Evolutionary conservation across 2,329 filamentous ascomycete genomes (phyloP).

Genomic region (Penicillium italicum): DNA sequence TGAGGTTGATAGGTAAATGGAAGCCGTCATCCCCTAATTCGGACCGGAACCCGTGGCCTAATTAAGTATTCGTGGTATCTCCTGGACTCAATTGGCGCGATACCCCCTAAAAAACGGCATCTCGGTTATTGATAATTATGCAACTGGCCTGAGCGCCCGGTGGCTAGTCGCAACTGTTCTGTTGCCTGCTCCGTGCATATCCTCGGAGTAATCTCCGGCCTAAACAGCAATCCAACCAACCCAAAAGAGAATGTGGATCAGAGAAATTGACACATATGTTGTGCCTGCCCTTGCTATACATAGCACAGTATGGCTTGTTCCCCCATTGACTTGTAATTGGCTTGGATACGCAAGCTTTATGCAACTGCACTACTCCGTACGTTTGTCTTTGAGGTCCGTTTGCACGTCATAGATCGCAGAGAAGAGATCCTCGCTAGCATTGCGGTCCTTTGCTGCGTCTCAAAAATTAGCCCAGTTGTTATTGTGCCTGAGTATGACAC

Average conservation of each 20-base stretch:
- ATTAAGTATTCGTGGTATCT: not conserved
- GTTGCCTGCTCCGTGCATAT: too few species aligned
- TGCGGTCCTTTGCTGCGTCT: not conserved
- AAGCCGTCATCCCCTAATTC: not conserved
- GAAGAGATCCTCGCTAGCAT: not conserved
- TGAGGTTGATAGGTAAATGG: not conserved
- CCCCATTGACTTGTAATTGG: not conserved
- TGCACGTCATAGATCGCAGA: not conserved
- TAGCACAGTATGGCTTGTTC: not conserved
- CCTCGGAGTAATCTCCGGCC: not conserved
- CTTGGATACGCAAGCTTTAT: not conserved
- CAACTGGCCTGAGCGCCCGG: not conserved
- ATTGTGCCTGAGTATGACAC: not conserved
- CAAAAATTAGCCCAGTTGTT: not conserved
- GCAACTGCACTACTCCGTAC: not conserved
- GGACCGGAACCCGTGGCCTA: not conserved
- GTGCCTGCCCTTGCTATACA: not conserved
- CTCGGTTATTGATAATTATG: not conserved
- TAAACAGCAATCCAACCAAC: constrained; percentile 3
- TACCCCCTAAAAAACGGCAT: not conserved
- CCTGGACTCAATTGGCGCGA: not conserved
- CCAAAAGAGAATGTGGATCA: not conserved
- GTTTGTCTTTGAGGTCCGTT: not conserved
- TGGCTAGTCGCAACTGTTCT: not conserved
- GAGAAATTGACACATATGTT: not conserved